Percentiles rank a stretch among this genome's conserved stretches.
Conservation (phyloP, 2,329 filamentous ascomycete species). For the Verruconis gallopava region DNA sequence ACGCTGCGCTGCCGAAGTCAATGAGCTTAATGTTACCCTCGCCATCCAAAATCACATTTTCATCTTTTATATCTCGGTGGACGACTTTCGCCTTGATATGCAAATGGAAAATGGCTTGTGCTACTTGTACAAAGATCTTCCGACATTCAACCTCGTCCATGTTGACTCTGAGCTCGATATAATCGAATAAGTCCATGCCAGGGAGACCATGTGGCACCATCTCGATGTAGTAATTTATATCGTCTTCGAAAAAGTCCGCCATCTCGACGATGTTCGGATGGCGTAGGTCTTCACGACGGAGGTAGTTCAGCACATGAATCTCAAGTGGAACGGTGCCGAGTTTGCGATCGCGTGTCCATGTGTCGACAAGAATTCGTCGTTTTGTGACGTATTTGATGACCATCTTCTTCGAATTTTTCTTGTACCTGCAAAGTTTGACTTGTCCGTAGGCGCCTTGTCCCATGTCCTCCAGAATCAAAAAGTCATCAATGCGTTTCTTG, state of each 20-base stretch:
- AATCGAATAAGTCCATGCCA: constrained; percentile 97
- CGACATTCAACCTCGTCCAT: constrained; percentile 93
- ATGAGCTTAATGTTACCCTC: constrained; percentile 94
- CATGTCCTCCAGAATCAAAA: constrained; percentile 92
- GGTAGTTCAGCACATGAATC: constrained; percentile 91
- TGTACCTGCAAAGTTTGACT: constrained; percentile 86
- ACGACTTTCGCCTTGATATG: constrained; percentile 86
- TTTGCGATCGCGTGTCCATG: constrained; percentile 88
- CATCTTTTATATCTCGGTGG: constrained; percentile 96
- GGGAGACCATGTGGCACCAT: constrained; percentile 92
- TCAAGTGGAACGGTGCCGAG: constrained; percentile 91
- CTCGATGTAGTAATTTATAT: constrained; percentile 95
- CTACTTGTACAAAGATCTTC: constrained; percentile 91
- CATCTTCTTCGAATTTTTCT: constrained; percentile 58
- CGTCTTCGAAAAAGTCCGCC: constrained; percentile 61
- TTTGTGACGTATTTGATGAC: constrained; percentile 98
- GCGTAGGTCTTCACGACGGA: constrained; percentile 56
- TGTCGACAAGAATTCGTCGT: constrained; percentile 89
- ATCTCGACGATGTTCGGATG: constrained; percentile 57
- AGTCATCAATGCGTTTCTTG: constrained; percentile 84
- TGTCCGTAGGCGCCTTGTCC: constrained; percentile 96
- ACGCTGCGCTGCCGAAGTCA: constrained; percentile 94
- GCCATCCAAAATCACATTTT: constrained; percentile 92
- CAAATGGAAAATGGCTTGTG: constrained; percentile 76
- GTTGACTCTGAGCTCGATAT: constrained; percentile 88